These are phyloP conservation scores for Corinectria fuckeliana DNA, from an alignment of 2,329 filamentous ascomycete species.

Conservation along the genomic window DNA sequence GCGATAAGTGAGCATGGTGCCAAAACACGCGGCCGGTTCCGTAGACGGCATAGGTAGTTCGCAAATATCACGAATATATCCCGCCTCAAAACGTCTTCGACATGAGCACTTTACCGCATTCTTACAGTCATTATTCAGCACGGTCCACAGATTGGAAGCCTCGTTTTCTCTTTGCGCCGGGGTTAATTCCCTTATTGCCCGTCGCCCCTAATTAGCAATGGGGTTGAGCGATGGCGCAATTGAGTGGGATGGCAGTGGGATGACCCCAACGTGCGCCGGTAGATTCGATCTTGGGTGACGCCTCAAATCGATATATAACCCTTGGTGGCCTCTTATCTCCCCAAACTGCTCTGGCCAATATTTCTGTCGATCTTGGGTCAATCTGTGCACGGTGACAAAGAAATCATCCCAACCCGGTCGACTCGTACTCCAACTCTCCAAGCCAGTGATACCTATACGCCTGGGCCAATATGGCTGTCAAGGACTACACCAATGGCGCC, in stretches of 20 bases:
- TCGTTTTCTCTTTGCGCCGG: background rate
- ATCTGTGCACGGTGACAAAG: background rate
- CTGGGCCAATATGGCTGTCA: constrained; percentile 23
- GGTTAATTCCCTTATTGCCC: constrained; percentile 9
- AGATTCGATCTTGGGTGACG: background rate
- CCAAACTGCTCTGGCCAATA: background rate
- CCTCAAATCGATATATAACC: constrained; percentile 9
- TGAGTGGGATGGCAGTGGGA: constrained; percentile 21
- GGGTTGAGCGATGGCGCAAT: constrained; percentile 30
- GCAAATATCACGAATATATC: constrained; percentile 13
- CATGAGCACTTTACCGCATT: background rate
- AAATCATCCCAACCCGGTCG: background rate
- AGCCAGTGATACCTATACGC: background rate
- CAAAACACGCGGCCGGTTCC: background rate
- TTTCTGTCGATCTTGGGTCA: background rate
- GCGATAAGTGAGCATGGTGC: background rate
- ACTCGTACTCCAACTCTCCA: background rate
- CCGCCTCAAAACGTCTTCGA: constrained; percentile 16
- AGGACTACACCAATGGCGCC: constrained; percentile 22
- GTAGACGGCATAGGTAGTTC: background rate
- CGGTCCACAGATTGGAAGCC: constrained; percentile 10
- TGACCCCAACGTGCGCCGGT: constrained; percentile 20
- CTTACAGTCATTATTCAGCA: constrained; percentile 28
- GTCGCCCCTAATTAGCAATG: constrained; percentile 27
- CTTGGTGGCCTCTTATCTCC: constrained; percentile 1